Evolutionary conservation across 2,329 filamentous ascomycete genomes (phyloP).

Genomic region (Zelopaecilomyces penicillatus): DNA sequence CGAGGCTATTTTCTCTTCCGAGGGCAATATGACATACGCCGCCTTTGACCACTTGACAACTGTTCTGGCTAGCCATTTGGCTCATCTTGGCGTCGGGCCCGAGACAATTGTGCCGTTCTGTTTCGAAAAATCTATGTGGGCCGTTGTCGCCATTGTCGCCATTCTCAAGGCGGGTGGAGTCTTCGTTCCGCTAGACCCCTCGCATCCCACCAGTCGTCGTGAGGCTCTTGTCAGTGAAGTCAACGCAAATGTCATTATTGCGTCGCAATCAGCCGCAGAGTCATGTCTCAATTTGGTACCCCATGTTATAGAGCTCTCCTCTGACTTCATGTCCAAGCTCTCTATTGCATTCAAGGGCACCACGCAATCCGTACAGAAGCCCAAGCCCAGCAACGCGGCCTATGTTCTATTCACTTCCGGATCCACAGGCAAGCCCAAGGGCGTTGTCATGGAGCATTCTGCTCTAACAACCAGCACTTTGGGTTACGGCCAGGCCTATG

Average conservation of each 20-base stretch:
- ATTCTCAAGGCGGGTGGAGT: constrained; percentile 21
- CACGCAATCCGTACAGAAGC: not conserved
- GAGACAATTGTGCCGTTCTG: constrained; percentile 9
- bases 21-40: constrained; percentile 13
- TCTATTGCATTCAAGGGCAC: not conserved
- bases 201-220: not conserved
- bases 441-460: constrained; percentile 7
- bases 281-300: not conserved
- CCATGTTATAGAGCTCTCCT: constrained; percentile 3
- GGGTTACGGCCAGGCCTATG: constrained; percentile 2
- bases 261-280: not conserved
- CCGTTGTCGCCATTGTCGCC: constrained; percentile 15
- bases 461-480: constrained; percentile 2
- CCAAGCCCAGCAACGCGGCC: constrained; percentile 2
- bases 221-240: not conserved
- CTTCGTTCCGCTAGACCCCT: constrained; percentile 8
- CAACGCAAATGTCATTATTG: constrained; percentile 1
- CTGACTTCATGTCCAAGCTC: not conserved
- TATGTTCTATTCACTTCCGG: constrained; percentile 8
- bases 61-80: constrained; percentile 4
- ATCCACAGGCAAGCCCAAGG: constrained; percentile 6
- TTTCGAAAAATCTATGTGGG: constrained; percentile 14
- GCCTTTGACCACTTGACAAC: constrained; percentile 8
- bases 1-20: constrained; percentile 12
- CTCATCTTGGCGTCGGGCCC: constrained; percentile 8